A percentile compares a stretch with the other conserved stretches of the same genome.
phyloP scores from a whole-genome alignment of 2,329 filamentous ascomycete species.

The Gremmenia infestans region DNA sequence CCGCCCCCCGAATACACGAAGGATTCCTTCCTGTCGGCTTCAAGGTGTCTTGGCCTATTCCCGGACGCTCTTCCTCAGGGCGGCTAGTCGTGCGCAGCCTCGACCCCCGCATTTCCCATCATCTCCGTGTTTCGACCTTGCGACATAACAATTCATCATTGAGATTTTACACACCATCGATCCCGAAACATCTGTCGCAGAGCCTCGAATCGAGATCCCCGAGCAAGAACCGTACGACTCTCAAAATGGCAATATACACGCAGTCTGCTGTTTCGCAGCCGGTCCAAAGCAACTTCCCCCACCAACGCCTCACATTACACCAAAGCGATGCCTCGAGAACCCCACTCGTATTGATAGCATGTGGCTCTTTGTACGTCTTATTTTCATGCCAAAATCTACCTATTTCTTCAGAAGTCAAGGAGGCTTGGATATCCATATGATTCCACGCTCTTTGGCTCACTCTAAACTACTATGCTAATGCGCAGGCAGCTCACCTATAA shows the following conservation, averaged over 20 bases:
- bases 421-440: background rate
- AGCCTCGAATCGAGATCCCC: background rate
- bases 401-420: background rate
- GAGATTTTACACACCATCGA: background rate
- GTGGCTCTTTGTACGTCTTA: slow-evolving; percentile 41
- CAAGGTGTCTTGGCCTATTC: no score
- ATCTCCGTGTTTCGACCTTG: background rate
- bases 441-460: background rate
- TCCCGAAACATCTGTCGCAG: background rate
- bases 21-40: no score
- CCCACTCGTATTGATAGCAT: slow-evolving; percentile 64
- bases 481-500: slow-evolving; percentile 52
- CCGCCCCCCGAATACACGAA: no score
- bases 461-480: background rate
- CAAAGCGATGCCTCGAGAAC: slow-evolving; percentile 52
- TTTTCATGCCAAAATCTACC: no score
- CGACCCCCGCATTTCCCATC: no score
- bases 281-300: slow-evolving; percentile 43
- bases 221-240: background rate
- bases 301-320: slow-evolving; percentile 51
- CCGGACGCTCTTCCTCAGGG: no score
- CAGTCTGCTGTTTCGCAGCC: background rate
- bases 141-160: background rate
- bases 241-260: background rate
- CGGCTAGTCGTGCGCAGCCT: no score